Base-by-base conservation (phyloP, 2,329 filamentous ascomycete genomes). In the Colletotrichum sansevieriae region DNA sequence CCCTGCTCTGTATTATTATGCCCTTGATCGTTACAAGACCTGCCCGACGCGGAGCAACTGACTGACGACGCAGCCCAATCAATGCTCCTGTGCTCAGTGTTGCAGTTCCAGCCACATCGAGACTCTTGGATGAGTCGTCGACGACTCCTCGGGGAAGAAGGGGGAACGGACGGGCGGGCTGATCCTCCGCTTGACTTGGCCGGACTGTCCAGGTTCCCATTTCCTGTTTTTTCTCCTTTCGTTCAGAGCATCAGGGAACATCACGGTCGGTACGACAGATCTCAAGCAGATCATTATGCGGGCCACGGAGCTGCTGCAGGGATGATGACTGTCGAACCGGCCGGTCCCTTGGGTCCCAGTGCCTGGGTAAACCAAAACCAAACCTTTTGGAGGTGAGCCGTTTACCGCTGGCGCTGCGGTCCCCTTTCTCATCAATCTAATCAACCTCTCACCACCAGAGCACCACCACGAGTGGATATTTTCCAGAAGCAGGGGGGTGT, bases 401-500 rank as follows among this genome's bases (percentile, higher is more conserved):
- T 55, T 60, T 51, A 29, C 25, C 33, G 13, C n/a, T 20, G 35
- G 4, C 4, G 9, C 9, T 11, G 13, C 20, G 11, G 35, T 64
- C 33, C 33, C 49, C 37, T 18, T 44, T 18, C 29, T 57, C 47
- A 58, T 65, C 33, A 41, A 33, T 56, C 52, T 43, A 66, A 65
- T 66, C 49, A 66, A 69, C 62, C 49, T 69, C 66, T 69, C 63
- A 66, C 63, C 43, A 69, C 55, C 35, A 61, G 43, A 61, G 57
- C 62, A 66, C 35, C 62, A 61, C 55, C 56, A 65, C 15, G 33
- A 20, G 62, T 65, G 49, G 66, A 20, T 57, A 52, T 56, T 51
- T 51, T 60, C 56, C 33, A 66, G 55, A 66, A 69, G 62, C 46
- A 65, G 51, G 58, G 44, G 55, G 49, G 5, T 12, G 29, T 29